Evolutionary conservation across 2,329 filamentous ascomycete genomes (phyloP), one percentile per base, ranked within the genome.

Genomic region (Fusarium annulatum): DNA sequence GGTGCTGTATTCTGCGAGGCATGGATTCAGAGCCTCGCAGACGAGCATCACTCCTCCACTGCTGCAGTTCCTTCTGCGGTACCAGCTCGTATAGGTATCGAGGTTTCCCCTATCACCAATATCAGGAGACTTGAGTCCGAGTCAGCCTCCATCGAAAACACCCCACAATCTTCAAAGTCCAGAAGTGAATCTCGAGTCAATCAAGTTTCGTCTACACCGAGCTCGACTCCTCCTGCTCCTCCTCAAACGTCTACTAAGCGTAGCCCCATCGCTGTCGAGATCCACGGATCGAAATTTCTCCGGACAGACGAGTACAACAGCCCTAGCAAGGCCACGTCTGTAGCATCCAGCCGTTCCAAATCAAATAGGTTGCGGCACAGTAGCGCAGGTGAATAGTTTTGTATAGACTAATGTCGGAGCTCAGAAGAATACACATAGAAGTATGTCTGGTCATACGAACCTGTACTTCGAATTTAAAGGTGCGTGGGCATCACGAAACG

Each of bases 1-100:
- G 94, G 94, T 0, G 77, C 93, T 9, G 84, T 86, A 15, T 82
- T 95, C 18, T 84, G 91, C 12, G 86, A 91, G 69, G 91, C 91
- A 0, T 82, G 81, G 79, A 74, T 61, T 5, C 65, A 77, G 52
- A 82, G 75, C 30, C 73, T 78, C 14, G 58, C 55, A 9, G 67
- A 74, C 46, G 76, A 79, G 43, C 55, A 55, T 8, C 61, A 15
- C 16, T 23, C 33, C 19, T 38, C 53, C 21, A 23, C 48, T 36
- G 7, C 55, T 18, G 21, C 28, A n/a, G 15, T 34, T 34, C 18
- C 33, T 21, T 59, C 26, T 18, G 38, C 26, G 4, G 52, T 41
- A 3, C 65, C 49, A 26, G 45, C 52, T 23, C 64, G 55, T 14
- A 43, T 60, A 16, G 69, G 56, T 18, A 64, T 68, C 23, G 75